Conservation (phyloP, 2,329 filamentous ascomycete species). For the Elsinoe arachidis region DNA sequence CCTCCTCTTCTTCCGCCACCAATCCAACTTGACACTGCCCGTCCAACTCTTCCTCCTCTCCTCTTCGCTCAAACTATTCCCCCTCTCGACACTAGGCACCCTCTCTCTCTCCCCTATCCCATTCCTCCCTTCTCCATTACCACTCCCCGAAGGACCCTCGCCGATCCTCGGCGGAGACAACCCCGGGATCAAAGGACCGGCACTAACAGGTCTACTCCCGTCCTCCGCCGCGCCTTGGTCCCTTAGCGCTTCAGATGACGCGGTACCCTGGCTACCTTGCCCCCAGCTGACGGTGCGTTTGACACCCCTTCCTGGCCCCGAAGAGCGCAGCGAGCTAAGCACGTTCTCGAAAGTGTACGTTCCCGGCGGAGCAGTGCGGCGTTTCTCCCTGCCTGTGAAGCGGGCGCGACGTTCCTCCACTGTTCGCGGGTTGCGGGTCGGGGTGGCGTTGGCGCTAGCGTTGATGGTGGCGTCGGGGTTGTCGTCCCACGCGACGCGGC, state of each 20-base stretch:
- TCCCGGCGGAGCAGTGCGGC: neutral
- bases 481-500: neutral
- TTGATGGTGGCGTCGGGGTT: neutral
- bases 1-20: conserved; percentile 16
- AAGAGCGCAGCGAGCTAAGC: neutral
- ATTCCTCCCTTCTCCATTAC: neutral
- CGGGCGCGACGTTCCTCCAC: neutral
- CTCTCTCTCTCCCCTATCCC: neutral
- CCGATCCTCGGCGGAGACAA: neutral
- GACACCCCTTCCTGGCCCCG: neutral
- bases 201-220: neutral
- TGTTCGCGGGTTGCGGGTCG: neutral
- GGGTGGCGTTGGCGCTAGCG: neutral
- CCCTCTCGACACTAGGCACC: neutral
- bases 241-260: neutral
- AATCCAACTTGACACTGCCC: conserved; percentile 14
- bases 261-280: neutral
- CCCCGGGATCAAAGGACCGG: neutral
- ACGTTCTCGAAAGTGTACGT: neutral
- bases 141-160: neutral
- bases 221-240: neutral
- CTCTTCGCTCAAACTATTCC: neutral
- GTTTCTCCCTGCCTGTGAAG: neutral
- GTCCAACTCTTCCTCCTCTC: conserved; percentile 13
- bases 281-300: conserved; percentile 8